A percentile compares a stretch with the other conserved stretches of the same genome.
Evolutionary conservation across 2,329 filamentous ascomycete species (phyloP).

Genomic region (Zalaria obscura): DNA sequence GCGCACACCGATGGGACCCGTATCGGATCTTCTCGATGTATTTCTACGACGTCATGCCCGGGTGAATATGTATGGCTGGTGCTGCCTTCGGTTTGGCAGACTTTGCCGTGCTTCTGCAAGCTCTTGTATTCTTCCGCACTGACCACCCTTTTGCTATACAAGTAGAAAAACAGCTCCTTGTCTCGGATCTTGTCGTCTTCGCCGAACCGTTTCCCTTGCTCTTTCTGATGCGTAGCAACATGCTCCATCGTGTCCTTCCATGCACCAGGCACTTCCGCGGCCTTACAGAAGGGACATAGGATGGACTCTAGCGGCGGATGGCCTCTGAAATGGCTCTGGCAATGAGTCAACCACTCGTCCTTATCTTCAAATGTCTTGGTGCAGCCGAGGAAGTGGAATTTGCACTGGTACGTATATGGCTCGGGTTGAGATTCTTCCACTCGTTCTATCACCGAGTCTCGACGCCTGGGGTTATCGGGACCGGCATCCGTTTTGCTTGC

Average conservation of each 20-base stretch:
- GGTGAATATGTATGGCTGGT: no score
- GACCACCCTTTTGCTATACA: constrained; percentile 1
- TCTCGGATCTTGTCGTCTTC: neutral
- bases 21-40: no score
- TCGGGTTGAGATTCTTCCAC: no score
- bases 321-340: constrained; percentile 1
- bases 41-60: no score
- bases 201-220: neutral
- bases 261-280: neutral
- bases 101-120: neutral
- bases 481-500: no score
- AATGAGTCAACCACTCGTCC: constrained; percentile 1
- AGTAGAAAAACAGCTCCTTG: constrained; percentile 1
- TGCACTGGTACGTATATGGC: constrained; percentile 1
- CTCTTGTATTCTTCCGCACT: constrained; percentile 1
- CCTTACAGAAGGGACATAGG: constrained; percentile 3
- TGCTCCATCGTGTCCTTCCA: constrained; percentile 1
- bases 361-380: neutral
- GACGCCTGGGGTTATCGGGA: neutral
- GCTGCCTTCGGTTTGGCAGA: no score
- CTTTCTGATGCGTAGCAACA: neutral
- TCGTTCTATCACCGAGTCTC: neutral
- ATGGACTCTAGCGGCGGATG: neutral
- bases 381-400: constrained; percentile 4
- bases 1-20: no score